These are phyloP conservation scores for Xylariomycetidae sp. DNA, from an alignment of 2,329 filamentous ascomycete genomes.

Conservation along the genomic window DNA sequence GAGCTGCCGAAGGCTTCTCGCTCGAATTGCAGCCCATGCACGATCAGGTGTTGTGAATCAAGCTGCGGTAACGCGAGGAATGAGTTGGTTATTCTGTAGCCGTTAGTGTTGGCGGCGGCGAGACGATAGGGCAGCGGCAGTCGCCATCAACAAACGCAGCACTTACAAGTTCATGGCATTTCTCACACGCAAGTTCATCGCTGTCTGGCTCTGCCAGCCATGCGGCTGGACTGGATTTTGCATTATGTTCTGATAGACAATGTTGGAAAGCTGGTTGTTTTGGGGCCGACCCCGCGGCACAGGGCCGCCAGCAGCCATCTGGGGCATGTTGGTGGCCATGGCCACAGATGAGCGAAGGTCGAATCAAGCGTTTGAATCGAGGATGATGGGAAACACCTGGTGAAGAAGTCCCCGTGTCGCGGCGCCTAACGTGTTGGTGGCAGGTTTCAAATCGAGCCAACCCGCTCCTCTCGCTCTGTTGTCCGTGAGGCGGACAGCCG, in stretches of 20 bases:
- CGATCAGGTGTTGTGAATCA: conserved; percentile 37
- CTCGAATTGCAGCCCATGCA: conserved; percentile 43
- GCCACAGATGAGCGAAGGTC: conserved; percentile 31
- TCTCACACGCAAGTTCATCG: conserved; percentile 26
- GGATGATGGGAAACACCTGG: too few relatives aligned
- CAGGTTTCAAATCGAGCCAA: not conserved
- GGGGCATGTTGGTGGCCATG: conserved; percentile 58
- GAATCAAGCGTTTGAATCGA: too few relatives aligned
- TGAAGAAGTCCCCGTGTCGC: too few relatives aligned
- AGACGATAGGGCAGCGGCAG: too few relatives aligned
- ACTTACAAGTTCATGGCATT: conserved; percentile 33
- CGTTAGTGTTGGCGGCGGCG: too few relatives aligned
- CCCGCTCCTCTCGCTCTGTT: too few relatives aligned
- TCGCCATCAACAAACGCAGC: too few relatives aligned
- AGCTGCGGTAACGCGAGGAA: conserved; percentile 38
- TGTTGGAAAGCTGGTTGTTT: conserved; percentile 34
- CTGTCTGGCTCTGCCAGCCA: conserved; percentile 30
- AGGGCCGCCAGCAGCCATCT: conserved; percentile 47
- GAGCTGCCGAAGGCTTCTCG: conserved; percentile 42
- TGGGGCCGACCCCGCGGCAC: conserved; percentile 38
- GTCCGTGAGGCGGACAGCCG: too few relatives aligned
- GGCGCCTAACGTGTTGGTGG: too few relatives aligned
- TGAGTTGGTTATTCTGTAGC: conserved; percentile 52
- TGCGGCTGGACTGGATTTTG: conserved; percentile 13
- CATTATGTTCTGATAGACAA: conserved; percentile 33